Conservation (phyloP, 208 protist genomes). For the Wallacemonas sp. region DNA sequence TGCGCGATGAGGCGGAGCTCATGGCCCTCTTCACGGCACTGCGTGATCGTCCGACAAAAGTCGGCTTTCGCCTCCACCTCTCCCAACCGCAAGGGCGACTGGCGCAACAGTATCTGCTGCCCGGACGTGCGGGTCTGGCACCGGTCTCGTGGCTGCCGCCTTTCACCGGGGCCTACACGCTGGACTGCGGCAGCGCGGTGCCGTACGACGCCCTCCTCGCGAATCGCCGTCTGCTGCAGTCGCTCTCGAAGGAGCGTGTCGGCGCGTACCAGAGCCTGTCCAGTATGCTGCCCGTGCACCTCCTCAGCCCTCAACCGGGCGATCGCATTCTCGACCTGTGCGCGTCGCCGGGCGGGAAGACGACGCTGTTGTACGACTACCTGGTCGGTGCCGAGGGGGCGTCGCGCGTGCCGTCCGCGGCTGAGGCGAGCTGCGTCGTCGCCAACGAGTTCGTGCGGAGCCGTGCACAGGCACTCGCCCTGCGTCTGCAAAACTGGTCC, state of each 20-base stretch:
- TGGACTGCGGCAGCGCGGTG: slow-evolving; percentile 37
- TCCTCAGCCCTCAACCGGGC: slow-evolving; percentile 59
- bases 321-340: slow-evolving; percentile 85
- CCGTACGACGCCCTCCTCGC: slow-evolving; percentile 40
- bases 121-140: slow-evolving; percentile 39
- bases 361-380: slow-evolving; percentile 59
- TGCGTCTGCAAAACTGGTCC: slow-evolving; percentile 44
- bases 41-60: slow-evolving; percentile 41
- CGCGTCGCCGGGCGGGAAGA: slow-evolving; percentile 85
- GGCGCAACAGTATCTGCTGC: slow-evolving; percentile 30
- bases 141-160: slow-evolving; percentile 61
- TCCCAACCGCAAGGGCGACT: slow-evolving; percentile 41
- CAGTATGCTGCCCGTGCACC: slow-evolving; percentile 77
- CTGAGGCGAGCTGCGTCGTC: slow-evolving; percentile 37
- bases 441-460: slow-evolving; percentile 62
- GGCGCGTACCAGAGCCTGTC: slow-evolving; percentile 70
- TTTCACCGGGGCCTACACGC: slow-evolving; percentile 53
- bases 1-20: slow-evolving; percentile 61
- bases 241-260: slow-evolving; percentile 58
- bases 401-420: neutral
- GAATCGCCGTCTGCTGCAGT: slow-evolving; percentile 57
- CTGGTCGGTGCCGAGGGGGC: slow-evolving; percentile 4
- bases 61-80: slow-evolving; percentile 64
- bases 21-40: slow-evolving; percentile 61
- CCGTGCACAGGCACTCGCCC: slow-evolving; percentile 35